Evolutionary conservation across 805 yeast species (phyloP), one percentile per base, ranked within the genome.

Genomic region (Jamesozyma piceae): DNA sequence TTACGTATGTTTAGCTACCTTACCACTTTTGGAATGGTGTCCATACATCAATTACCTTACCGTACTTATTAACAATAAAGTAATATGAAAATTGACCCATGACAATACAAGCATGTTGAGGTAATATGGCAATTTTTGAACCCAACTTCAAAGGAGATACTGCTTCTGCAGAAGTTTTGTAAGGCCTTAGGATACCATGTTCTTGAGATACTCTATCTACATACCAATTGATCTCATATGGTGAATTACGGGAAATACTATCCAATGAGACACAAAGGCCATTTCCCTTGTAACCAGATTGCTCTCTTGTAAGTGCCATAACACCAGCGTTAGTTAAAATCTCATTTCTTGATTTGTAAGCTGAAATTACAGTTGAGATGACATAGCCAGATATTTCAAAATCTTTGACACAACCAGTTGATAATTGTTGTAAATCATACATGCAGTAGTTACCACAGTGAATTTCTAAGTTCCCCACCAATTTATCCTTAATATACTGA

Each of bases 381-480:
- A 80, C 78, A 20, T 60, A 61, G 20, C 75, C 64, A 0, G 87
- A 71, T 31, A 81, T 68, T 35, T 70, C 64, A 1, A 64, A 60
- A 17, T 57, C 53, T 1, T 62, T 52, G 13, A 80, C 68, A 49
- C 82, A 75, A 0, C 75, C 75, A 0, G 92, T 84, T 11, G 84
- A 73, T n/a, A 78, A 69, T 57, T 84, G 92, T 56, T 84, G 94
- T 42, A 82, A 62, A 55, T 84, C 94, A 53, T 82, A 77, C 54
- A 78, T 72, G 3, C 80, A 72, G 54, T 80, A 83, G 55, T 83
- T 82, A 11, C 94, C 94, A n/a, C 90, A 89, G 57, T 83, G 94
- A 15, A 83, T 56, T 54, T 83, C 92, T 32, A 83, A 61, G 1
- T 56, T 53, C 4, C 78, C 80, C 17, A 50, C 46, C 15, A 68